Evolutionary conservation across 2,329 filamentous ascomycete species (phyloP).

Genomic region (Neurospora crassa): DNA sequence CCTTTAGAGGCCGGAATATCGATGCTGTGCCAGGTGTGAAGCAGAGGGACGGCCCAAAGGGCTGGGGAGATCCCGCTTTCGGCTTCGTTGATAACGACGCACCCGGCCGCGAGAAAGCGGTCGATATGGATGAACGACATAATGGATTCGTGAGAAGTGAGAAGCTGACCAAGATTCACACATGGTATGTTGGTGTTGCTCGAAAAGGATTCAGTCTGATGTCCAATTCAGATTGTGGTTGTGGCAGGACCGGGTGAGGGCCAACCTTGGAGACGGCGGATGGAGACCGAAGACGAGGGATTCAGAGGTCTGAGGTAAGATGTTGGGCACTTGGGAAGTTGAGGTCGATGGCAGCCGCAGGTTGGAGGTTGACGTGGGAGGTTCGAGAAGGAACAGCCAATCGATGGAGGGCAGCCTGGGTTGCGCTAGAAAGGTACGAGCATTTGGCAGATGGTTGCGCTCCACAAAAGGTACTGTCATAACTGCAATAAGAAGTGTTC

Average conservation of each 20-base stretch:
- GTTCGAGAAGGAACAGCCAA: background rate
- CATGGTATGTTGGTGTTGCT: background rate
- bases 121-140: slow-evolving; percentile 1
- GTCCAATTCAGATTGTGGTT: background rate
- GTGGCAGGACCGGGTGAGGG: background rate
- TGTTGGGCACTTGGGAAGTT: background rate
- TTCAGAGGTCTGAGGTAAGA: background rate
- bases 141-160: background rate
- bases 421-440: background rate
- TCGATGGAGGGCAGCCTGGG: background rate
- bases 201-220: background rate
- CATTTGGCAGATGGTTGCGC: background rate
- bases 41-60: background rate
- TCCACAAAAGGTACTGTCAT: background rate
- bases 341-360: background rate
- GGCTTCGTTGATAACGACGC: slow-evolving; percentile 8
- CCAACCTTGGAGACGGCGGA: background rate
- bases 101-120: slow-evolving; percentile 12
- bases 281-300: background rate
- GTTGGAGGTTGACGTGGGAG: background rate
- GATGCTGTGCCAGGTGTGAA: slow-evolving; percentile 1
- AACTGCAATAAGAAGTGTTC: background rate
- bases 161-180: background rate
- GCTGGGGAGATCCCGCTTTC: background rate
- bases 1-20: background rate